Evolutionary conservation across 768 basidiomycete species (phyloP), one percentile per base, ranked within the genome.

Genomic region (Dioszegia crocea): DNA sequence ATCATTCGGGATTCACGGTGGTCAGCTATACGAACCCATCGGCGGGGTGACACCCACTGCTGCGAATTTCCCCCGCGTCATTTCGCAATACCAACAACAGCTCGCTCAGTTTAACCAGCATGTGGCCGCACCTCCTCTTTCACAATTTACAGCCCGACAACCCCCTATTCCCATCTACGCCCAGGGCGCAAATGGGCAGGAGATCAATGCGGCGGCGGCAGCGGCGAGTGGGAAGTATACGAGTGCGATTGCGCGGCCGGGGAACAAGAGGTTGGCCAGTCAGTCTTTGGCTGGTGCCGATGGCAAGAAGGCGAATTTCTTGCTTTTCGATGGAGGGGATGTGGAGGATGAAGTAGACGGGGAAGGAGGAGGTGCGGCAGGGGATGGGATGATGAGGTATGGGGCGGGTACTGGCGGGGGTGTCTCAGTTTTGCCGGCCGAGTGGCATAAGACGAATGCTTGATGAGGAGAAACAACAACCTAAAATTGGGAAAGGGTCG

Each of bases 181-280:
- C n/a, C 40, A 41, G 40, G 33, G 33, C n/a, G 40, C 10, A 19
- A 21, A 41, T 26, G 31, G 9, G 21, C 19, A 19, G 24, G 19
- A 9, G 36, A 4, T 57, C 23, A n/a, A 29, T n/a, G 23, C 26
- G 3, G 12, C 11, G 9, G 3, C 23, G 9, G 10, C 44, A 26
- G 44, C 40, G 19, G 24, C 56, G 17, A 29, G 24, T 12, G 52
- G 36, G 19, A 68, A 62, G 41, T n/a, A 59, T 33, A 33, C 63
- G 8, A 56, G 68, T 1, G 56, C 58, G 14, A 33, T 56, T 21
- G 69, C 68, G 16, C 60, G 75, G 52, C 75, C 75, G 17, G 73
- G 73, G 1, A 75, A 75, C 53, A 76, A 76, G 56, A 60, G 75
- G 29, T 39, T 76, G 17, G 65, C 75, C 11, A 63, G 60, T 49